phyloP scores from a whole-genome alignment of 1,139 yeast species.

The Geotrichum candidum region DNA sequence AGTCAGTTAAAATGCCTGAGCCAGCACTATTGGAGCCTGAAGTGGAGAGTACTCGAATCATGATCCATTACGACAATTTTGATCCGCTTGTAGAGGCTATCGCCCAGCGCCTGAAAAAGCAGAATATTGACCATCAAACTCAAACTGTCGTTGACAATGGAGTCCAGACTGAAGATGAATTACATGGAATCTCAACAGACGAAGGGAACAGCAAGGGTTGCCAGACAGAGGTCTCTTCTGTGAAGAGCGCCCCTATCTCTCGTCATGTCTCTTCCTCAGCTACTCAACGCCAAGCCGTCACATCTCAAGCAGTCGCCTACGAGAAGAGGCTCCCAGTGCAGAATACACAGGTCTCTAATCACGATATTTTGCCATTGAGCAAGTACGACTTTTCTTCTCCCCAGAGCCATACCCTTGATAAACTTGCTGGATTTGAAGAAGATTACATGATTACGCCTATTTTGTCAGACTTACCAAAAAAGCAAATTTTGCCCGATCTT shows the following conservation, averaged over 20 bases:
- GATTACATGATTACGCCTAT: background rate
- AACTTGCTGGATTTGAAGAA: background rate
- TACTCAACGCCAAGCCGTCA: background rate
- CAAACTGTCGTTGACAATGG: constrained; percentile 20
- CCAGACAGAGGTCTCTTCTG: constrained; percentile 7
- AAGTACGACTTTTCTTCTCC: background rate
- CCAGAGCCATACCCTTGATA: background rate
- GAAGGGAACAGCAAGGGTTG: constrained; percentile 17
- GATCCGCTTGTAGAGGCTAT: constrained; percentile 22
- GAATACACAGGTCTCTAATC: background rate
- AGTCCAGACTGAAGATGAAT: constrained; percentile 11
- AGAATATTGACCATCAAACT: constrained; percentile 19
- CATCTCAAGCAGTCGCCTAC: background rate
- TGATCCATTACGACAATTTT: constrained; percentile 16
- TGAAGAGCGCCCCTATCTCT: background rate
- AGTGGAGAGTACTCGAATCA: background rate
- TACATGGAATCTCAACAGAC: constrained; percentile 16
- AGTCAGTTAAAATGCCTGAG: constrained; percentile 8
- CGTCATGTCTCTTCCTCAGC: background rate
- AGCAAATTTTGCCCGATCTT: background rate
- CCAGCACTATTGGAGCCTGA: background rate
- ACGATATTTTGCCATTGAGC: background rate
- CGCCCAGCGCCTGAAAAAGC: constrained; percentile 17
- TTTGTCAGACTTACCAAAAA: background rate
- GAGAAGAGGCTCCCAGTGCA: background rate